These are phyloP conservation scores for Cladorrhinum sp. DNA, from an alignment of 2,329 filamentous ascomycete genomes.

Conservation along the genomic window DNA sequence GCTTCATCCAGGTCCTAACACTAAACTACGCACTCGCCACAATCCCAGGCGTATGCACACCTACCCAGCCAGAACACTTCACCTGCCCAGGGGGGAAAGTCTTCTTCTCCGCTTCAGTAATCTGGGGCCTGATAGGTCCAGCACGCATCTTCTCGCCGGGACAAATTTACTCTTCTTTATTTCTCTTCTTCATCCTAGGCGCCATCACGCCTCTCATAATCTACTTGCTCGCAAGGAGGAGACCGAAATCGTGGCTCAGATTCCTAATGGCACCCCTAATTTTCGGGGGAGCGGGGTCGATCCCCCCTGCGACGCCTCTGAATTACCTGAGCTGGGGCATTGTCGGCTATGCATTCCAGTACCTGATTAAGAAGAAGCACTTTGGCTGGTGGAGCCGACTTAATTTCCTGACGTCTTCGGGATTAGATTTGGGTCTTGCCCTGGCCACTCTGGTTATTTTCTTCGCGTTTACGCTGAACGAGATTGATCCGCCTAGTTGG, in stretches of 20 bases:
- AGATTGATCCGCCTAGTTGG: constrained; percentile 63
- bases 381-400: constrained; percentile 71
- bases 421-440: constrained; percentile 66
- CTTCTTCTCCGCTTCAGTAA: constrained; percentile 65
- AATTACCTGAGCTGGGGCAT: constrained; percentile 74
- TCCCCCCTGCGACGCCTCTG: constrained; percentile 67
- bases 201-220: constrained; percentile 51
- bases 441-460: constrained; percentile 67
- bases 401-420: constrained; percentile 70
- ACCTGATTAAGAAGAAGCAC: constrained; percentile 60
- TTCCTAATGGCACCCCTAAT: constrained; percentile 62
- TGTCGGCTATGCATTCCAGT: constrained; percentile 69
- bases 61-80: constrained; percentile 55
- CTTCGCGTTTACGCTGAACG: constrained; percentile 63
- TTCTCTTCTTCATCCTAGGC: constrained; percentile 58
- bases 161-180: constrained; percentile 59
- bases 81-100: constrained; percentile 62
- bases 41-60: constrained; percentile 63
- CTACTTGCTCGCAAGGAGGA: constrained; percentile 48
- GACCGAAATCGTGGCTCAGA: constrained; percentile 48
- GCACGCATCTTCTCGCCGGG: constrained; percentile 62
- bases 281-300: constrained; percentile 56
- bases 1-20: constrained; percentile 63
- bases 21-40: constrained; percentile 59
- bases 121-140: constrained; percentile 66